Percentiles rank a stretch among this genome's conserved stretches.
Evolutionary conservation across 1,284 basidiomycete species (phyloP).

Genomic region (Neolentinus lepideus): DNA sequence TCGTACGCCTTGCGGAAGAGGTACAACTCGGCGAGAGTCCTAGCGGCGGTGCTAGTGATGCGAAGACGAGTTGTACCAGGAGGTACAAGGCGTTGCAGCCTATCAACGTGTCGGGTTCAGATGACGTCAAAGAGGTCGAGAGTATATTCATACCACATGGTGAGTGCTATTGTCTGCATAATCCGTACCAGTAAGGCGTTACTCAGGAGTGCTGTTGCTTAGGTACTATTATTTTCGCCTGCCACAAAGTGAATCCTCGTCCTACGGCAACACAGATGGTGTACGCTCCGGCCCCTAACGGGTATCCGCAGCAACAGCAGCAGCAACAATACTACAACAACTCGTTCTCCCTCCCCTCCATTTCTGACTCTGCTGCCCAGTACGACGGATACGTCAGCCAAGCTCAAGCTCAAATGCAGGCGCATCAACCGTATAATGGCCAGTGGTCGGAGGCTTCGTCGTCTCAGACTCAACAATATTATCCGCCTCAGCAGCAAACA

Average conservation of each 20-base stretch:
- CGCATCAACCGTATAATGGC: neutral
- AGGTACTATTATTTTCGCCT: conserved; percentile 80
- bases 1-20: conserved; percentile 74
- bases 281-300: conserved; percentile 12
- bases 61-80: conserved; percentile 90
- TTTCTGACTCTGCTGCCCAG: conserved; percentile 24
- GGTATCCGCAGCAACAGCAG: conserved; percentile 24
- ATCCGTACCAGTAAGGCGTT: neutral
- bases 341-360: conserved; percentile 29
- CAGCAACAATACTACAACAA: conserved; percentile 39
- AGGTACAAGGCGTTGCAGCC: conserved; percentile 81
- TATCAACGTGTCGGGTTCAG: conserved; percentile 45
- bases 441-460: neutral
- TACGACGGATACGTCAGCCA: conserved; percentile 28
- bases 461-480: neutral
- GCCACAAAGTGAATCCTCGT: conserved; percentile 56
- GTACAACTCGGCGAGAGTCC: conserved; percentile 60
- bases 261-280: neutral
- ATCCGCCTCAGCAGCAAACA: neutral
- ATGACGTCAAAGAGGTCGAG: conserved; percentile 65
- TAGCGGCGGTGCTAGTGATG: conserved; percentile 15
- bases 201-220: conserved; percentile 7
- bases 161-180: conserved; percentile 27
- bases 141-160: conserved; percentile 95
- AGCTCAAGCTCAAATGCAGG: conserved; percentile 22